Evolutionary conservation across 106 monocot genomes (phyloP), one percentile per base, ranked within the genome.

Genomic region (Dendrobium catenatum): DNA sequence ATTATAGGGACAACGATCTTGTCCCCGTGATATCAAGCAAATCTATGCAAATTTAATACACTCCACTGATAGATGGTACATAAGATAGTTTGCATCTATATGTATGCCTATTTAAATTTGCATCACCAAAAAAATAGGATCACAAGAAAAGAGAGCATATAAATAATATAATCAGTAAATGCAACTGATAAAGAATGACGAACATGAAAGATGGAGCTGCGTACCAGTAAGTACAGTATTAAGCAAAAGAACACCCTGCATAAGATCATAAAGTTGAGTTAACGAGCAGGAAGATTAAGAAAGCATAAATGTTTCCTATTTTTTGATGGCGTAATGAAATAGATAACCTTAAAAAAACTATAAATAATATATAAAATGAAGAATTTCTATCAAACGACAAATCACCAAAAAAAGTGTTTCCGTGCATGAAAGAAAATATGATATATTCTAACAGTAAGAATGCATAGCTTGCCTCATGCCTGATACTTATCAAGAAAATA

Each of bases 181-280:
- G 18, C 58, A 78, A 58, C 49, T 22, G 22, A 49, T 19, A 33
- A 43, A 76, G 18, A 43, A 40, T 0, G n/a, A 84, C 41, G 18
- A 9, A 20, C 6, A 29, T 41, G 47, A 29, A 79, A 56, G 8
- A 51, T 80, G 40, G 68, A 76, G 59, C 49, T 51, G 27, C 83
- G 79, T 89, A 97, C 97, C 97, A 80, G 94, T 97, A 78, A 97
- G 85, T 6, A 97, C 97, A 78, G 97, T 82, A 77, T 97, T 97
- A 82, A 97, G 97, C 64, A 97, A 80, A 77, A 97, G 92, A 82
- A 97, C 88, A 76, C 97, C 97, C 97, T 97, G 47, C 77, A 90
- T 27, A 77, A 79, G 81, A 55, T 86, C 11, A 73, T 73, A 20
- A 72, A 61, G 64, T 48, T 76, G 46, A 3, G 42, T 74, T 43